Conservation (phyloP, 73 alveolate genomes). For the Paramecium sonneborni region DNA sequence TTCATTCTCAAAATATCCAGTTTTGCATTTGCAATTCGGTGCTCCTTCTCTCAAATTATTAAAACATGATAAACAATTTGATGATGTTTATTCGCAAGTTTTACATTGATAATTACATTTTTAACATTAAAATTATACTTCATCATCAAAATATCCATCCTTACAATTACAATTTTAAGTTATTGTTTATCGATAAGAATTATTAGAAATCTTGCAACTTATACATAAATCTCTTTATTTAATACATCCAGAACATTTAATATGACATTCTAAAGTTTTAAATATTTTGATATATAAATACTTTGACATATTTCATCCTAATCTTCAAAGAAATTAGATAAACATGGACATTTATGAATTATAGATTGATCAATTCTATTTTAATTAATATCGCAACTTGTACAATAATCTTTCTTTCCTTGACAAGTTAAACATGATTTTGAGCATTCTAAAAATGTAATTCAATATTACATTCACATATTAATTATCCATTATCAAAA, state of each 20-base stretch:
- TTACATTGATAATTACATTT: background rate
- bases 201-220: background rate
- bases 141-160: conserved; percentile 8
- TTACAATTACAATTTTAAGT: background rate
- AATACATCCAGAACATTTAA: background rate
- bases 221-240: background rate
- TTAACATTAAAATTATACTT: background rate
- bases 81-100: background rate
- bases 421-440: background rate
- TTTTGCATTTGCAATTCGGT: background rate
- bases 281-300: background rate
- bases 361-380: background rate
- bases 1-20: background rate
- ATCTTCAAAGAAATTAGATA: background rate
- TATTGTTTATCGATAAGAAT: background rate
- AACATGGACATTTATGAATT: background rate
- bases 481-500: background rate
- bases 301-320: background rate
- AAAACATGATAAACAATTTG: background rate
- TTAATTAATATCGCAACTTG: background rate
- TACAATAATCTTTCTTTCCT: background rate
- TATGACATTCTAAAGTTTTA: background rate
- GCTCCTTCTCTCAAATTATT: background rate
- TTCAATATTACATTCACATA: background rate
- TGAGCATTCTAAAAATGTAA: background rate